Base-by-base conservation (phyloP, 345 rosid genomes). In the Abelmoschus esculentus region DNA sequence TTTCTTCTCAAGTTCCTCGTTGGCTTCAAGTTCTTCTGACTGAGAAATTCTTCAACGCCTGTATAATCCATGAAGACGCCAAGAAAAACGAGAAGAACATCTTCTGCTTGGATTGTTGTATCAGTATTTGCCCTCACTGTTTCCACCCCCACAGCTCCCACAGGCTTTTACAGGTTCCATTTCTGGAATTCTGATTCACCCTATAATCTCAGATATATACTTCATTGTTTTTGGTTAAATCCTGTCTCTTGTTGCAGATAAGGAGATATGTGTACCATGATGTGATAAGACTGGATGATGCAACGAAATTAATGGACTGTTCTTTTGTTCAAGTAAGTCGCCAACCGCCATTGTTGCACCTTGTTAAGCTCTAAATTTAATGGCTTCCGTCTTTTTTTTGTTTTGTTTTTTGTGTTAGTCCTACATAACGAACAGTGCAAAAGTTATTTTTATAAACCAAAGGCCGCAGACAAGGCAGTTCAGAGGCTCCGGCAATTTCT, bases 21-120 rank as follows among this genome's bases (percentile, higher is more conserved):
- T 86, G 91, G 91, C 83, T 90, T 69, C 85, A 82, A 70, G 84
- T 82, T 44, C 81, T 93, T 67, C 71, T 87, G 22, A 71, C 81
- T 1, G 96, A 93, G 59, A 93, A 89, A 73, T 93, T 93, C 85
- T 93, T 89, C 86, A 82, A 82, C 76, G 90, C 96, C 17, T 90
- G 98, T 57, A 49, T 82, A 47, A 67, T 80, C 38, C 98, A 93
- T 13, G 87, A 83, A 76, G 87, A 78, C 0, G 80, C 67, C 0
- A 93, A 75, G 81, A 90, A 90, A 81, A 93, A 90, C 54, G 98
- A 90, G 76, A 93, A 89, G 77, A 93, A 90, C 74, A 84, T 88
- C 14, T 80, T 61, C 57, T 93, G 98, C 76, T 68, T 93, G 72
- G 98, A 93, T 63, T 90, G 98, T 75, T 86, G 92, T 67, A 69